Evolutionary conservation across 768 basidiomycete genomes (phyloP).

Genomic region (Leccinum olivaceopallidum): DNA sequence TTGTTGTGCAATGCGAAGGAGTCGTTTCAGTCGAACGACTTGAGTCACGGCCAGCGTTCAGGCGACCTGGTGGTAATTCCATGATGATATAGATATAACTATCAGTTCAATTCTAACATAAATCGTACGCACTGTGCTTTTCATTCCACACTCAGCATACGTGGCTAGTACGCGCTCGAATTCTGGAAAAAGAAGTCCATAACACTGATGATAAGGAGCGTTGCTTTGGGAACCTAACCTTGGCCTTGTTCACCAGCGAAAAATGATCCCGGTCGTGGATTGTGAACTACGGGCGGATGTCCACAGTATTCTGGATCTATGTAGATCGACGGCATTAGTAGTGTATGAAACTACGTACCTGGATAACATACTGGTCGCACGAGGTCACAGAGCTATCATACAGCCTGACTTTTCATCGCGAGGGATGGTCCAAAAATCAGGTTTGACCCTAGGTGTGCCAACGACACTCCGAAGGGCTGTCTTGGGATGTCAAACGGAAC

Average conservation of each 20-base stretch:
- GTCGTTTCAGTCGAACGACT: conserved; percentile 44
- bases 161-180: conserved; percentile 83
- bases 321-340: not conserved
- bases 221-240: conserved; percentile 57
- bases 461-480: conserved; percentile 59
- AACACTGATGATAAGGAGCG: conserved; percentile 68
- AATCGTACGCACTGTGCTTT: conserved; percentile 40
- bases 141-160: conserved; percentile 69
- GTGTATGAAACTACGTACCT: not conserved
- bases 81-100: not conserved
- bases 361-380: conserved; percentile 66
- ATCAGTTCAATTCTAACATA: not conserved
- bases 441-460: conserved; percentile 82
- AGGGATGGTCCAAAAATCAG: conserved; percentile 81
- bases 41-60: conserved; percentile 14
- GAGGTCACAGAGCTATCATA: conserved; percentile 92
- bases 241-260: conserved; percentile 71
- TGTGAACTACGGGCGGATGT: conserved; percentile 93
- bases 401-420: conserved; percentile 79
- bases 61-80: conserved; percentile 1
- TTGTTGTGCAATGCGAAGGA: conserved; percentile 75
- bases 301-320: conserved; percentile 79
- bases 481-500: conserved; percentile 58
- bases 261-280: conserved; percentile 90
- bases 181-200: conserved; percentile 88